Base-by-base conservation (phyloP, 73 alveolate species). In the Tetrahymena thermophila region DNA sequence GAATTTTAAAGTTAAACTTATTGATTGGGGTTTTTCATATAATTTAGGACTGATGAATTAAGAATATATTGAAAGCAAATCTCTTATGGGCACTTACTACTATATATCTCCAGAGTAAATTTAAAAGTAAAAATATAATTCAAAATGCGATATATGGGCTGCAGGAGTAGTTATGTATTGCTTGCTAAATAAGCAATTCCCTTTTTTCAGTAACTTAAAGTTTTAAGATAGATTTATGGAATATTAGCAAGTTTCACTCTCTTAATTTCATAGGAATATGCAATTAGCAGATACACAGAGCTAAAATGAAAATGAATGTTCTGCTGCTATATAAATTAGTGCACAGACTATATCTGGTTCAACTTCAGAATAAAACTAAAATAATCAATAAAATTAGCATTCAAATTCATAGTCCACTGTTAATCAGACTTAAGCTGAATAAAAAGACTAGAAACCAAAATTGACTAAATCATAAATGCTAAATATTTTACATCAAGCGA, bases 71-170 rank as follows among this genome's bases (percentile, higher is more conserved):
- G 89, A 71, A 71, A 71, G 31, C 37, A 71, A 71, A 31, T 31
- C 35, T 3, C 35, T 71, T 17, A 11, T 97, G 8, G 99, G 99
- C 9, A 97, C 99, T 31, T 98, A 98, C n/a, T 98, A 98, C 42
- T 98, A 98, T 56, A 97, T 98, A 98, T 96, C 99, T 10, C 99
- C 99, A 14, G 99, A 98, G 55, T 96, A 97, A 95, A 97, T 98
- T 17, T 96, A 97, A 35, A 97, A 96, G 94, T 94, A 96, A 58
- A 93, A 96, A 93, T 98, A 98, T 93, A 97, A 98, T 89, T 97
- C 96, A 44, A 98, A 98, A 96, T 96, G 98, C 43, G 99, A 98
- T 94, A 98, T 98, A 10, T 98, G 99, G 99, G 94, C 98, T 94
- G 96, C 97, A 25, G 99, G 99, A 16, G 98, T 98, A 34, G 96